Conservation (phyloP, 306 rosid species). For the Sphenostylis stenocarpa region DNA sequence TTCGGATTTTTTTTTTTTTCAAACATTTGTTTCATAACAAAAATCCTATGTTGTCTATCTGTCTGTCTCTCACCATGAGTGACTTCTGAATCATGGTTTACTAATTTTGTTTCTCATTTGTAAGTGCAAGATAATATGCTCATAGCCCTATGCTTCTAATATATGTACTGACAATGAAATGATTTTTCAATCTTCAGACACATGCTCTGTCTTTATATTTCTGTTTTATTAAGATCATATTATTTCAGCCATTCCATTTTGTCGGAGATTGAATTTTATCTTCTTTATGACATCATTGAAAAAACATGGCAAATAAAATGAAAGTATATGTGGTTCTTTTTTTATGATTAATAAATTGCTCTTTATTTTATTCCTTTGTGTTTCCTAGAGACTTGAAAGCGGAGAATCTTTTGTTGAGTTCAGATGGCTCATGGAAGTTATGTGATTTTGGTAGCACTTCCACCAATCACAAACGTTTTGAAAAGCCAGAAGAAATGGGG, state of each 20-base stretch:
- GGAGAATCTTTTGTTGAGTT: constrained; percentile 73
- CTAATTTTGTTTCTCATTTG: background rate
- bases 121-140: background rate
- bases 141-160: background rate
- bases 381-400: constrained; percentile 89
- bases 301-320: background rate
- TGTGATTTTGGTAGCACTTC: constrained; percentile 98
- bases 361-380: constrained; percentile 18
- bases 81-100: background rate
- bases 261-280: background rate
- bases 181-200: background rate
- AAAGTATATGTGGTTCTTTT: background rate
- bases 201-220: constrained; percentile 2
- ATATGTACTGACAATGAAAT: background rate
- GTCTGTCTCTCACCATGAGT: background rate
- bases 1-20: background rate
- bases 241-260: background rate
- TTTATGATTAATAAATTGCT: background rate
- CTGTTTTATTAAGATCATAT: constrained; percentile 3
- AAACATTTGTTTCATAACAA: background rate
- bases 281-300: background rate
- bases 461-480: constrained; percentile 90
- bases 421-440: constrained; percentile 91
- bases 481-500: constrained; percentile 98
- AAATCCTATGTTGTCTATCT: background rate